Evolutionary conservation across 257 asterid genomes (phyloP), one percentile per base, ranked within the genome.

Genomic region (Plectranthus barbatus): DNA sequence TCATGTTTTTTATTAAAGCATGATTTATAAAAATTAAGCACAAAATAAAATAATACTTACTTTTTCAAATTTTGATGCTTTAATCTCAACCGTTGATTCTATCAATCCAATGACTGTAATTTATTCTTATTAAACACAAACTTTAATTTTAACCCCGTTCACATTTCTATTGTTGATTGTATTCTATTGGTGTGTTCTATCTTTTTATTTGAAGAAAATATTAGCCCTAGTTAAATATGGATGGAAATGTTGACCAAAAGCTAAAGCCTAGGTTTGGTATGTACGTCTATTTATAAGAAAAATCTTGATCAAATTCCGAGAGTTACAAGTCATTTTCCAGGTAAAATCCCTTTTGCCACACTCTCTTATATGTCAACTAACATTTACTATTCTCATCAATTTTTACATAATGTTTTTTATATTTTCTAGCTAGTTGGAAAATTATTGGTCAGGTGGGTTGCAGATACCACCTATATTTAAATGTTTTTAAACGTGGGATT

Each of bases 391-490:
- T 20, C 5, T 23, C 1, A 58, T 72, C 37, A 29, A 50, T 11
- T 47, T 44, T 24, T 62, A 62, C 20, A 37, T 33, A n/a, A 48
- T 50, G n/a, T 36, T 6, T 36, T 2, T 6, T 6, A 34, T 33
- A 31, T 66, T 18, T 53, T 67, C 17, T 40, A 23, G 74, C 18
- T 56, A 72, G 68, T 55, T 53, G 45, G 56, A 76, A 55, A 60
- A 71, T 62, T 48, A 56, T 71, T 57, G 65, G 69, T 45, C 44
- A 33, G 59, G 56, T 45, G 69, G 52, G 52, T n/a, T 59, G 76
- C 21, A 64, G 40, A 52, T 53, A 55, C 12, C 61, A 46, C 49
- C 52, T 42, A 11, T 15, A 26, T 40, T n/a, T 29, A 15, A 64
- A 15, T 49, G 45, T 8, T 62, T 51, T 29, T 34, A 8, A 67